Evolutionary conservation across 176 grass and related monocot species (phyloP).

Genomic region (Tillandsia fasciculata): DNA sequence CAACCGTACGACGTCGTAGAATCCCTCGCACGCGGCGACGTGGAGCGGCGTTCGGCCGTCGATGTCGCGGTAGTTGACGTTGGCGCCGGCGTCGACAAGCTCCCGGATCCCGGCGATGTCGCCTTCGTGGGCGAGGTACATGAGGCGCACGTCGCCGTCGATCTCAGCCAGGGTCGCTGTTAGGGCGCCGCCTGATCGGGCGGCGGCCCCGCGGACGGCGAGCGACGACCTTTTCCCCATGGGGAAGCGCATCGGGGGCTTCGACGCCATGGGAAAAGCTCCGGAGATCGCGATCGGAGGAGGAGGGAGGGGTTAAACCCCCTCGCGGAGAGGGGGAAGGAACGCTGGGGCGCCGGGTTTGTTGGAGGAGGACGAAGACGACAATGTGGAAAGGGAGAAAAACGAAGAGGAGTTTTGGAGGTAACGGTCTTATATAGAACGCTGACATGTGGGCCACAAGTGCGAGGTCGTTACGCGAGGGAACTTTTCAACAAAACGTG

Average conservation of each 20-base stretch:
- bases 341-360: too few species aligned
- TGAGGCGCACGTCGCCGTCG: constrained; percentile 47
- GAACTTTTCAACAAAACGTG: too few species aligned
- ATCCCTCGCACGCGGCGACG: constrained; percentile 78
- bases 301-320: too few species aligned
- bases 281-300: background rate
- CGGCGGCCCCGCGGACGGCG: constrained; percentile 34
- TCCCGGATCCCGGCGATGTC: constrained; percentile 58
- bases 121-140: constrained; percentile 78
- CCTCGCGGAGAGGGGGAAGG: too few species aligned
- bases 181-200: background rate
- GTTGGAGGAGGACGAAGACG: too few species aligned
- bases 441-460: too few species aligned
- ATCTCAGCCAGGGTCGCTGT: constrained; percentile 19
- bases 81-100: constrained; percentile 48
- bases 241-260: constrained; percentile 31
- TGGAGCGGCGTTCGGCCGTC: constrained; percentile 82
- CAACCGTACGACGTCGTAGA: constrained; percentile 44
- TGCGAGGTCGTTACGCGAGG: too few species aligned
- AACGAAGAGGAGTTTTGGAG: too few species aligned
- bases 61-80: constrained; percentile 80
- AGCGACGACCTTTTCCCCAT: constrained; percentile 84
- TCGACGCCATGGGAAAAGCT: constrained; percentile 31
- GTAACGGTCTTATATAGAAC: too few species aligned
- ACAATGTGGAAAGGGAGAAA: too few species aligned